Percentiles rank a stretch among this genome's conserved stretches.
These are phyloP conservation scores for Termitomyces sp. DNA, from an alignment of 768 basidiomycete species.

Conservation along the genomic window DNA sequence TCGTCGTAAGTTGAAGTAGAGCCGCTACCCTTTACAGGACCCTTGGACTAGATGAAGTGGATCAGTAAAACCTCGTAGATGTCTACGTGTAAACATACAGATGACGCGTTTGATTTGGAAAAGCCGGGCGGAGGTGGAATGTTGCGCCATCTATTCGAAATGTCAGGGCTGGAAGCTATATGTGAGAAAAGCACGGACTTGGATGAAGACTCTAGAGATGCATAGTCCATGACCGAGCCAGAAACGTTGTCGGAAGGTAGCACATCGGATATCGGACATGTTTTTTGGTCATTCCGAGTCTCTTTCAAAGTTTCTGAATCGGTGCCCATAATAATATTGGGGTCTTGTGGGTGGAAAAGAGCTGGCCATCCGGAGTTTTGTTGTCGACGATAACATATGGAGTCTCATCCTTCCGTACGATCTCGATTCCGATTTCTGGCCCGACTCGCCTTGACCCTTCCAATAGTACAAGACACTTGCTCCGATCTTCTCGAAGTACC, in stretches of 20 bases:
- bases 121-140: conserved; percentile 70
- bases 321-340: not conserved
- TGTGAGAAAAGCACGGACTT: conserved; percentile 19
- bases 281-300: not conserved
- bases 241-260: conserved; percentile 1
- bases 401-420: conserved; percentile 20
- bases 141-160: conserved; percentile 46
- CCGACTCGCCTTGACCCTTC: not conserved
- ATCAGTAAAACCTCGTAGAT: not conserved
- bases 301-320: not conserved
- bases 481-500: conserved; percentile 52
- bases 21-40: conserved; percentile 25
- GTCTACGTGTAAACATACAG: conserved; percentile 20
- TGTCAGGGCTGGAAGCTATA: not conserved
- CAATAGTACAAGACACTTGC: conserved; percentile 42
- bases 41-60: conserved; percentile 33
- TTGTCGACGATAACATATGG: conserved; percentile 9
- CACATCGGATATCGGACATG: conserved; percentile 10
- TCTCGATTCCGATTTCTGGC: not conserved
- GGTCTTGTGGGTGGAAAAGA: no score
- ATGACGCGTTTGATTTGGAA: conserved; percentile 34
- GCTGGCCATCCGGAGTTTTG: not conserved
- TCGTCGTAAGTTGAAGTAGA: conserved; percentile 48
- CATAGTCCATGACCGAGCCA: conserved; percentile 28
- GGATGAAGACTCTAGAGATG: conserved; percentile 33